Evolutionary conservation across 1,284 basidiomycete genomes (phyloP).

Genomic region (Trametes pubescens): DNA sequence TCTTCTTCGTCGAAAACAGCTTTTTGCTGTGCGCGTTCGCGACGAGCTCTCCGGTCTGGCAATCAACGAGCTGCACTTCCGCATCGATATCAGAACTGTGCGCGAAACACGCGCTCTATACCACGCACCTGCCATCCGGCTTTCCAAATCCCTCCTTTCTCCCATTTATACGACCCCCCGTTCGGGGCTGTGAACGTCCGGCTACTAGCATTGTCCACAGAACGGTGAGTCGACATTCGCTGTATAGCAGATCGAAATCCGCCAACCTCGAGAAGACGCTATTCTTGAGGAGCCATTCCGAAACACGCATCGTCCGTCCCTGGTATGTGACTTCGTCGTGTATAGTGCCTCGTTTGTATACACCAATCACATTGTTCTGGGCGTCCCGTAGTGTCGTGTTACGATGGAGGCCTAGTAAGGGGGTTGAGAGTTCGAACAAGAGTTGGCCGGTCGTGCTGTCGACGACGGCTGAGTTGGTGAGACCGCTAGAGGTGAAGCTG

Average conservation of each 20-base stretch:
- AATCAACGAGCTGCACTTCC: background rate
- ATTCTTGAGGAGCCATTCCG: background rate
- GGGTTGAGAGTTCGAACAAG: background rate
- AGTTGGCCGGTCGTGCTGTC: constrained; percentile 1
- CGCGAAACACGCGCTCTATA: background rate
- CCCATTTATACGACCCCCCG: constrained; percentile 9
- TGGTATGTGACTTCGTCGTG: background rate
- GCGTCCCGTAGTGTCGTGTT: background rate
- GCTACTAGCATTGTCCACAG: background rate
- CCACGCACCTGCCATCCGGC: background rate
- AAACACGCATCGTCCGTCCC: background rate
- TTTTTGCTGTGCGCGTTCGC: background rate
- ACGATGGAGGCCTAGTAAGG: background rate
- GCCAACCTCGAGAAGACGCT: background rate
- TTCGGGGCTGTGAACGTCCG: background rate
- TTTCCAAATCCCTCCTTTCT: background rate
- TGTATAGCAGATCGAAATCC: too few species aligned
- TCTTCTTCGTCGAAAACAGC: background rate
- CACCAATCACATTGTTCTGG: background rate
- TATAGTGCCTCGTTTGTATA: background rate
- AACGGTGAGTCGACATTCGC: background rate
- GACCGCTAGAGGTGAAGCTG: background rate
- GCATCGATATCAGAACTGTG: background rate
- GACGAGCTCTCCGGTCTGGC: background rate
- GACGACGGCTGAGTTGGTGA: background rate